phyloP scores from a whole-genome alignment of 306 rosid genomes.

The Citrullus colocynthis region DNA sequence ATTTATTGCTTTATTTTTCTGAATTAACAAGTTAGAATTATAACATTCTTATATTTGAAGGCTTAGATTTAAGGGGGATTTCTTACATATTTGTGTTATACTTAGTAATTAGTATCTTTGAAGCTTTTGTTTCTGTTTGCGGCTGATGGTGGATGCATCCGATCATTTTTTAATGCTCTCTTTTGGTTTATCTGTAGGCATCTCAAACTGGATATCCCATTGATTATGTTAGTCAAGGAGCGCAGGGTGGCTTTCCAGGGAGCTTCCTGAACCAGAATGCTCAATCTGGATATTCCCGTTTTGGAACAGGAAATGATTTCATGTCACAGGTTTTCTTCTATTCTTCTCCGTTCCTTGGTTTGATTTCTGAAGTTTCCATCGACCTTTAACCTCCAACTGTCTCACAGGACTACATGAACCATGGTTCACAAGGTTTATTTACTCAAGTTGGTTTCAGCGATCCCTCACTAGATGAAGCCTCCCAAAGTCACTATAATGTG shows the following conservation, averaged over 20 bases:
- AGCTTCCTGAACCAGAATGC: constrained; percentile 83
- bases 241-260: constrained; percentile 91
- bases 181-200: constrained; percentile 33
- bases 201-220: constrained; percentile 93
- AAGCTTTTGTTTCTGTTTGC: not conserved
- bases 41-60: not conserved
- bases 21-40: not conserved
- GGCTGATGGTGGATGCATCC: not conserved
- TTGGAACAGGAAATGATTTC: constrained; percentile 88
- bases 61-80: not conserved
- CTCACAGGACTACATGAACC: constrained; percentile 80
- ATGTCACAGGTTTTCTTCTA: constrained; percentile 80
- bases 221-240: constrained; percentile 90
- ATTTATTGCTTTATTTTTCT: not conserved
- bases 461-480: constrained; percentile 80
- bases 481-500: constrained; percentile 70
- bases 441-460: constrained; percentile 89
- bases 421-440: constrained; percentile 88
- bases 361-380: not conserved
- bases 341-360: not conserved
- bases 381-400: not conserved
- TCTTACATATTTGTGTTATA: not conserved
- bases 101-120: too few species aligned
- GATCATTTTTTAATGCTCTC: not conserved
- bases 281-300: constrained; percentile 93